Base-by-base conservation (phyloP, 1,139 yeast species). In the Candida sanyaensis region DNA sequence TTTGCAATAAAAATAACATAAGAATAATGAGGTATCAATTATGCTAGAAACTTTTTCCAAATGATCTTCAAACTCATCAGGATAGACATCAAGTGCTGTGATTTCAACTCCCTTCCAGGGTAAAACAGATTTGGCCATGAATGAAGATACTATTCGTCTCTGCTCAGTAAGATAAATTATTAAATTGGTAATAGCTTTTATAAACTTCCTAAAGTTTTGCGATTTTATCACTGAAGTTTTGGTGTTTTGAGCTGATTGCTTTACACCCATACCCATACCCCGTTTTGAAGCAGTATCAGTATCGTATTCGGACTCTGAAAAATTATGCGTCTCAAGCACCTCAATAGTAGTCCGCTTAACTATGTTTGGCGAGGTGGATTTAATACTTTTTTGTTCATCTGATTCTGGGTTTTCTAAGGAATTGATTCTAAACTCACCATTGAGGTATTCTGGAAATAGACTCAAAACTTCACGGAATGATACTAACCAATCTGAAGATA, bases 11-110 rank as follows among this genome's bases (percentile, higher is more conserved):
- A 83, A 73, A 61, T 93, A 93, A 52, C 96, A 83, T 46, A 82
- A 73, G 58, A 93, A 89, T 29, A 93, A 71, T 0, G 91, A 77
- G 0, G 97, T 88, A 59, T 93, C 99, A 5, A 93, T 80, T 2
- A 84, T 66, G 10, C 65, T 65, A 1, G 87, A 80, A 39, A 69
- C 63, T 5, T 66, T 60, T 5, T 56, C 55, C 32, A 71, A 37
- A 17, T 48, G 44, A 28, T 47, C 41, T 13, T 46, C 50, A 49
- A 40, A 53, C 49, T 52, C 38, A 24, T 41, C 38, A 2, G 68
- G 68, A 46, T 74, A 72, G 38, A 80, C 66, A 42, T 80, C 76
- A 17, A 59, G 60, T 0, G 75, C 70, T 0, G 71, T 66, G 2
- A 80, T 64, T 17, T 69, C 65, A 8, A 75, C 62, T 1, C 76